Percentiles rank a stretch among this genome's conserved stretches.
phyloP scores from a whole-genome alignment of 306 rosid genomes.

The Oxytropis ochrocephala region DNA sequence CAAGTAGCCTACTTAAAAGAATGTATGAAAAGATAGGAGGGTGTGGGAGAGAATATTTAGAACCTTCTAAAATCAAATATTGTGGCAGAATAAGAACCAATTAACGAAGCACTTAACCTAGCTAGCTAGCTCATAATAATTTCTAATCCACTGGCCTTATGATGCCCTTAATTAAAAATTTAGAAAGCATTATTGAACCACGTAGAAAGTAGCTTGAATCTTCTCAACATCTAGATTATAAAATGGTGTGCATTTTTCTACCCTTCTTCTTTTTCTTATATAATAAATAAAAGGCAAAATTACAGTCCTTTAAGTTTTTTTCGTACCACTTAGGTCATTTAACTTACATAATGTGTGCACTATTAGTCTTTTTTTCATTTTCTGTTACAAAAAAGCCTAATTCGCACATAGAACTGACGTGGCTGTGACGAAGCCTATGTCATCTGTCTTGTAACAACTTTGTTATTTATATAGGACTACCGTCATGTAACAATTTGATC shows the following conservation, averaged over 20 bases:
- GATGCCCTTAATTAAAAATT: background rate
- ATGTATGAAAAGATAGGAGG: slow-evolving; percentile 4
- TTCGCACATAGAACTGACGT: too few relatives aligned
- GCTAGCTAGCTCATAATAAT: background rate
- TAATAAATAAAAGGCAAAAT: background rate
- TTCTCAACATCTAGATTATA: slow-evolving; percentile 5
- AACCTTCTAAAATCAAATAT: slow-evolving; percentile 4
- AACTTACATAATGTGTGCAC: too few relatives aligned
- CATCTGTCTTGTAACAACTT: too few relatives aligned
- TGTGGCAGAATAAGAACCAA: slow-evolving; percentile 25
- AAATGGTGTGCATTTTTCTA: background rate
- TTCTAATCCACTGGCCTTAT: slow-evolving; percentile 10
- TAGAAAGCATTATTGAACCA: slow-evolving; percentile 19
- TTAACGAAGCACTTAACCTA: slow-evolving; percentile 18
- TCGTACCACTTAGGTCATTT: too few relatives aligned
- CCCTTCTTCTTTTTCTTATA: background rate
- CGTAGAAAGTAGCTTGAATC: slow-evolving; percentile 13
- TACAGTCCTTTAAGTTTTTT: too few relatives aligned
- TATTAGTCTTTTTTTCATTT: too few relatives aligned
- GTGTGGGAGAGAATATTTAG: background rate
- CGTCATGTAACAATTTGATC: too few relatives aligned
- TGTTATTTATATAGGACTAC: too few relatives aligned
- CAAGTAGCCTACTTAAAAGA: too few relatives aligned
- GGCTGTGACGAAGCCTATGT: too few relatives aligned
- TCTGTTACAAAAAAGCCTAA: too few relatives aligned